phyloP scores from a whole-genome alignment of 352 stramenopile genomes.

The Thraustotheca clavata region DNA sequence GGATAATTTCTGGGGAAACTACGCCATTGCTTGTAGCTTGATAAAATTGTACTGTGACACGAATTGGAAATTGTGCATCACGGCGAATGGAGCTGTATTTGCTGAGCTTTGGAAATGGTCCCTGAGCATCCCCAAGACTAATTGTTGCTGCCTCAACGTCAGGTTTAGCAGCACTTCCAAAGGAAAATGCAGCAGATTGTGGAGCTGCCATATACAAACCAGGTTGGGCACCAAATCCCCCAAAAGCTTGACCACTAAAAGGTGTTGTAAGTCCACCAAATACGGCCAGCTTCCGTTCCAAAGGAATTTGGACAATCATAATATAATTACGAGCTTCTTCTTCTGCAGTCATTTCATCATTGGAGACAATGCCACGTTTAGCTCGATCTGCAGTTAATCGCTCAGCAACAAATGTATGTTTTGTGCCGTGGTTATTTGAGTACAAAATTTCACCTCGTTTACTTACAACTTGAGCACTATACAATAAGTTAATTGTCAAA shows the following conservation, averaged over 20 bases:
- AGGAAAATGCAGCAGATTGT: not conserved
- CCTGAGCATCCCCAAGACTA: not conserved
- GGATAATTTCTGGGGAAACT: not conserved
- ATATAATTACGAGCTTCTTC: conserved; percentile 17
- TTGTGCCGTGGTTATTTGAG: conserved; percentile 12
- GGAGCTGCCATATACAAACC: not conserved
- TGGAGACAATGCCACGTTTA: not conserved
- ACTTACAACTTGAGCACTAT: conserved; percentile 15
- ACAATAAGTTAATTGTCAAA: not conserved
- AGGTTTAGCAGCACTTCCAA: not conserved
- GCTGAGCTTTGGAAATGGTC: conserved; percentile 14
- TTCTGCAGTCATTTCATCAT: conserved; percentile 6
- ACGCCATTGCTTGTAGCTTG: conserved; percentile 21
- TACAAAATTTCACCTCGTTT: conserved; percentile 1
- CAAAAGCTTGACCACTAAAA: not conserved
- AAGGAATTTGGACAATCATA: conserved; percentile 18
- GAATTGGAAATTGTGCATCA: conserved; percentile 1
- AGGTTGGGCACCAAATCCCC: not conserved
- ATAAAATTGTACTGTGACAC: conserved; percentile 19
- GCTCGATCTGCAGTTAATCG: not conserved
- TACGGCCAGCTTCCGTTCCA: not conserved
- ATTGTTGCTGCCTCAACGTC: conserved; percentile 12
- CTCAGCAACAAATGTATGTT: conserved; percentile 9
- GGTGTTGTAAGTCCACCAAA: no score
- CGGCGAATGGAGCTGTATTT: not conserved